Conservation (phyloP, 306 rosid species). For the Oxytropis ochrocephala region DNA sequence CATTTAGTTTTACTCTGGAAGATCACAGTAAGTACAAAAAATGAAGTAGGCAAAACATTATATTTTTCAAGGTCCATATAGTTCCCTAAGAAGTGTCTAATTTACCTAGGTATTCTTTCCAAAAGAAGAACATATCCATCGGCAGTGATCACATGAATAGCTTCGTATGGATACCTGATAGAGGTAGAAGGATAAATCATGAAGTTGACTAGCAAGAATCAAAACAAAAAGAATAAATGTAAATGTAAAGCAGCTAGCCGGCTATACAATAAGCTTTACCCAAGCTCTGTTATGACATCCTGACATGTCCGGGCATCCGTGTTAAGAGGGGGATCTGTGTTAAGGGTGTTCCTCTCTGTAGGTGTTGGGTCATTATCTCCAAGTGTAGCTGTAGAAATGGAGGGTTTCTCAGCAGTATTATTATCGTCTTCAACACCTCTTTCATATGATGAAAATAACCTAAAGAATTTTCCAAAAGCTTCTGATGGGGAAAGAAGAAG, state of each 20-base stretch:
- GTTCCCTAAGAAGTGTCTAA: not conserved
- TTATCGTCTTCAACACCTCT: conserved; percentile 19
- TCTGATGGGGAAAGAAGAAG: conserved; percentile 72
- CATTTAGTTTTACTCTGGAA: not conserved
- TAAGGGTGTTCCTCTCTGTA: conserved; percentile 43
- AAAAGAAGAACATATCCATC: conserved; percentile 94
- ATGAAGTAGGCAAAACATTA: not conserved
- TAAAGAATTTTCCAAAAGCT: conserved; percentile 35
- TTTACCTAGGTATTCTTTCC: conserved; percentile 95
- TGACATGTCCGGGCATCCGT: conserved; percentile 94
- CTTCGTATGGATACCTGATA: conserved; percentile 86
- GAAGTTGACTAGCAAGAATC: conserved; percentile 4
- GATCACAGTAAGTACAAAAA: conserved; percentile 5
- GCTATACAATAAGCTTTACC: conserved; percentile 40
- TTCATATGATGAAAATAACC: conserved; percentile 37
- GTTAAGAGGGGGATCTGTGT: conserved; percentile 82
- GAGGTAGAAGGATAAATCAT: conserved; percentile 10
- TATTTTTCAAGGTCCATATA: not conserved
- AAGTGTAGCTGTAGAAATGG: conserved; percentile 39
- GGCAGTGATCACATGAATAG: conserved; percentile 69
- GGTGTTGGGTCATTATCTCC: conserved; percentile 56
- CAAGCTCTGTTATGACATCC: conserved; percentile 94
- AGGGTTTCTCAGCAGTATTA: conserved; percentile 21
- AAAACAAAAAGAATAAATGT: not conserved
- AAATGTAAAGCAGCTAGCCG: not conserved